Evolutionary conservation across 768 basidiomycete species (phyloP).

Genomic region (Podaxis sp.): DNA sequence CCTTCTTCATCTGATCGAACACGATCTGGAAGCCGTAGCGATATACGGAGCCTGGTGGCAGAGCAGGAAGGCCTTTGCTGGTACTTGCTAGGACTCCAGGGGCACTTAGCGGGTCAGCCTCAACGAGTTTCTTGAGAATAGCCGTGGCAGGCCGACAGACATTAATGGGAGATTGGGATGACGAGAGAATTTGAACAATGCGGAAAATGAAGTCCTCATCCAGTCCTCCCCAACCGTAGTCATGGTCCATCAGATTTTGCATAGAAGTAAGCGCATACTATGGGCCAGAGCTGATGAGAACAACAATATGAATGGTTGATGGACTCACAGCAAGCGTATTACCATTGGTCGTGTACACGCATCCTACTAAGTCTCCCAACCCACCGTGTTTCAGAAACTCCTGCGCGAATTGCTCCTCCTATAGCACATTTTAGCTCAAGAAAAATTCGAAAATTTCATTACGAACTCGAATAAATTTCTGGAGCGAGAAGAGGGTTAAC

Average conservation of each 20-base stretch:
- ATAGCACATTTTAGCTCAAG: conserved; percentile 5
- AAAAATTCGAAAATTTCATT: not conserved
- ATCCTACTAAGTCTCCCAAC: conserved; percentile 61
- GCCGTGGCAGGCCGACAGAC: conserved; percentile 89
- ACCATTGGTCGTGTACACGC: conserved; percentile 64
- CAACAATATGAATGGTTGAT: not conserved
- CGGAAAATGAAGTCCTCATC: conserved; percentile 69
- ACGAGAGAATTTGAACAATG: conserved; percentile 75
- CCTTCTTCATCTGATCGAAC: conserved; percentile 77
- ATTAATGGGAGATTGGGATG: conserved; percentile 75
- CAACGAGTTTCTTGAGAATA: conserved; percentile 85
- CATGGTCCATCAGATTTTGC: conserved; percentile 85
- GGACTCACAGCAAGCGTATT: conserved; percentile 79
- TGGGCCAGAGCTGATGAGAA: conserved; percentile 1
- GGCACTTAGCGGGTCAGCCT: conserved; percentile 72
- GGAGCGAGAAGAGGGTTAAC: conserved; percentile 71
- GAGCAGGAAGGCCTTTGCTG: conserved; percentile 47
- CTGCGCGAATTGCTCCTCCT: conserved; percentile 82
- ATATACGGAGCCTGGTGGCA: conserved; percentile 69
- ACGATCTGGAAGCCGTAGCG: conserved; percentile 82
- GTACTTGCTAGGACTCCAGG: conserved; percentile 60
- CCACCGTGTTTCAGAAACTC: conserved; percentile 77
- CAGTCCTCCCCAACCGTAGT: conserved; percentile 78
- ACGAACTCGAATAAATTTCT: conserved; percentile 72
- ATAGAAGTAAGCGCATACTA: conserved; percentile 83